Evolutionary conservation across 352 stramenopile genomes (phyloP), one percentile per base, ranked within the genome.

Genomic region (Globisporangium sylvaticum): DNA sequence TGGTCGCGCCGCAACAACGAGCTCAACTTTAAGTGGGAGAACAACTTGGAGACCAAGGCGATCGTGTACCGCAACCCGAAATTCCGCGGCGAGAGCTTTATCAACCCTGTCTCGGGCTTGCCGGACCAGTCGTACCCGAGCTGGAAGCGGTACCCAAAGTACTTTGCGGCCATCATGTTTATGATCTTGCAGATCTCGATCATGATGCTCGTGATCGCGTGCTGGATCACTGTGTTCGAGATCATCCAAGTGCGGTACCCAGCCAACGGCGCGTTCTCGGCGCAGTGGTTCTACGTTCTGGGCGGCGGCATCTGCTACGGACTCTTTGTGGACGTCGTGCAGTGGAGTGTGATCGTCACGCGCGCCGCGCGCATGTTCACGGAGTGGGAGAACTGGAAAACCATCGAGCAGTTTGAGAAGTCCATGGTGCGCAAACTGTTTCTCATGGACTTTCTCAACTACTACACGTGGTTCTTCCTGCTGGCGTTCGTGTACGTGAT

Each of bases 401-500:
- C 86, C 0, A 80, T 90, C 39, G 86, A 94, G 67, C 81, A 91
- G 65, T 94, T 90, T 60, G 86, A 94, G 61, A 88, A 86, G 42
- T 82, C 81, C 24, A 72, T 92, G 64, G 83, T 94, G 46, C 81
- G 82, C 46, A 94, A 92, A 61, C 65, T 94, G 14, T 94, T 94
- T 50, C 61, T 90, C 50, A 92, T 94, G 84, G 86, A 94, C 58
- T 94, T 94, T 58, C 80, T 94, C 68, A 94, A 94, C 75, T 92
- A 92, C 75, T 94, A 92, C 73, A 94, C 84, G 68, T 94, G 86
- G 86, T 94, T 94, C 69, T 92, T 94, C 64, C 66, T 92, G 34
- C 71, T 94, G 25, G 86, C 86, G n/a, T 94, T 94, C 66, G 81
- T 94, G 46, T 94, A 94, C 53, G 86, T 94, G 59, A 80, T 94